Base-by-base conservation (phyloP, 1,139 yeast genomes). In the Geotrichum candidum region DNA sequence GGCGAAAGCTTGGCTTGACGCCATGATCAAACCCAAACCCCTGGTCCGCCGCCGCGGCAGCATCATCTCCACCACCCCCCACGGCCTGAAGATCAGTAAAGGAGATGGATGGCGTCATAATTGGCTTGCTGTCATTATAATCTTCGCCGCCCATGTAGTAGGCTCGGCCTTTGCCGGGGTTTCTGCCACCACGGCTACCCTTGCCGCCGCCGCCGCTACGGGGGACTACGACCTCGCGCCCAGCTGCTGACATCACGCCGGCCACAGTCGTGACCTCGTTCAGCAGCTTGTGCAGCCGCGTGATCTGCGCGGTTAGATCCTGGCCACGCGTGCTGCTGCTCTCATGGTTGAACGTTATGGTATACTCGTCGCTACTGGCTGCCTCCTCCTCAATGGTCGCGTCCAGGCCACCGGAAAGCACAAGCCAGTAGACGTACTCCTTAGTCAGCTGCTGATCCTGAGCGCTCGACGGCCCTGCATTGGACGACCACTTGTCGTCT, bases 401-500 rank as follows among this genome's bases (percentile, higher is more conserved):
- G n/a, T 15, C 27, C 1, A 61, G 27, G 2, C 48, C 50, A 15
- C 57, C 52, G 5, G 53, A 23, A 58, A 61, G 57, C 10, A 61
- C 41, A 27, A 57, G 22, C 7, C 52, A 48, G 38, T 50, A 61
- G 9, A 61, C 56, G 38, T 53, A 61, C 3, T 61, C 57, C 46
- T 52, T 53, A 3, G 61, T 57, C 22, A 54, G 38, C 23, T 46
- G 25, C 23, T 18, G 50, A 2, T 38, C 55, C 33, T 56, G 50
- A 4, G 51, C 11, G 13, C 18, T 25, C 22, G 54, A 18, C 7
- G 53, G 58, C 15, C 58, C 58, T 13, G 53, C 29, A 41, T 54
- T 50, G 11, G 48, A 27, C 55, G 63, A 11, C 61, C 65, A 51
- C 25, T 45, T 27, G 41, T 62, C 54, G 51, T 61, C 41, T 46